A percentile compares a stretch with the other conserved stretches of the same genome.
Conservation (phyloP, 495 filamentous ascomycete genomes). For the Podospora sp. region DNA sequence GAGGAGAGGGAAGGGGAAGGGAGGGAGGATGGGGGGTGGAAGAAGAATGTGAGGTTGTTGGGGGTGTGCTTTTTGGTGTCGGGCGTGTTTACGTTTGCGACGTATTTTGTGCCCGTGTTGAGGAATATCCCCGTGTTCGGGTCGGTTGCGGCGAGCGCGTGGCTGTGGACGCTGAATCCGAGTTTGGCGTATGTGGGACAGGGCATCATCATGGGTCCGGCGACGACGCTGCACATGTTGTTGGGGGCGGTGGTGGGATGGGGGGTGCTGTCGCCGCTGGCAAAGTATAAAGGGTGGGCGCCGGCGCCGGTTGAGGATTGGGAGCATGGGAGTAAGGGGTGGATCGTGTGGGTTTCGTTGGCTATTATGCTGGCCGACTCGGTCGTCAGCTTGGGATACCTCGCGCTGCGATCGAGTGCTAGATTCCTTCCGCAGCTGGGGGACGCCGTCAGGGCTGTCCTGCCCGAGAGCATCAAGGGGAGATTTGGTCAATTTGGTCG, state of each 20-base stretch:
- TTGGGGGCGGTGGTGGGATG: slow-evolving; percentile 88
- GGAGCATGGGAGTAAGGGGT: slow-evolving; percentile 90
- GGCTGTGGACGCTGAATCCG: slow-evolving; percentile 97
- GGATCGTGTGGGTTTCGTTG: slow-evolving; percentile 95
- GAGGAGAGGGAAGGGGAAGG: slow-evolving; percentile 21
- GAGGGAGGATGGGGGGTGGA: slow-evolving; percentile 41
- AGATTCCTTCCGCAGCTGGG: slow-evolving; percentile 18
- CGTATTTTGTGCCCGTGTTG: slow-evolving; percentile 88
- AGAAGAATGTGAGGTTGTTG: slow-evolving; percentile 54
- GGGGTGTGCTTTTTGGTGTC: slow-evolving; percentile 56
- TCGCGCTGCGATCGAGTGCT: slow-evolving; percentile 59
- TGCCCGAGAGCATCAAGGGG: slow-evolving; percentile 1
- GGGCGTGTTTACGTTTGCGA: slow-evolving; percentile 71
- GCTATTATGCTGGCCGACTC: slow-evolving; percentile 97
- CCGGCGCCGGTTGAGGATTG: slow-evolving; percentile 84
- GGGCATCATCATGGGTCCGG: slow-evolving; percentile 86
- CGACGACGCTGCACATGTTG: slow-evolving; percentile 94
- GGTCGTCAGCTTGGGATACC: slow-evolving; percentile 80
- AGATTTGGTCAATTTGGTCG: not conserved
- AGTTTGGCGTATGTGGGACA: slow-evolving; percentile 92
- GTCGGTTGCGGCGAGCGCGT: slow-evolving; percentile 67
- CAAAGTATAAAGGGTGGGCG: slow-evolving; percentile 85
- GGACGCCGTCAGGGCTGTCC: slow-evolving; percentile 3
- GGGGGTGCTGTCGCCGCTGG: slow-evolving; percentile 87
- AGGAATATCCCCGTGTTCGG: slow-evolving; percentile 87